Percentiles rank a stretch among this genome's conserved stretches.
These are phyloP conservation scores for Eucalyptus marginata DNA, from an alignment of 345 rosid species.

Conservation along the genomic window DNA sequence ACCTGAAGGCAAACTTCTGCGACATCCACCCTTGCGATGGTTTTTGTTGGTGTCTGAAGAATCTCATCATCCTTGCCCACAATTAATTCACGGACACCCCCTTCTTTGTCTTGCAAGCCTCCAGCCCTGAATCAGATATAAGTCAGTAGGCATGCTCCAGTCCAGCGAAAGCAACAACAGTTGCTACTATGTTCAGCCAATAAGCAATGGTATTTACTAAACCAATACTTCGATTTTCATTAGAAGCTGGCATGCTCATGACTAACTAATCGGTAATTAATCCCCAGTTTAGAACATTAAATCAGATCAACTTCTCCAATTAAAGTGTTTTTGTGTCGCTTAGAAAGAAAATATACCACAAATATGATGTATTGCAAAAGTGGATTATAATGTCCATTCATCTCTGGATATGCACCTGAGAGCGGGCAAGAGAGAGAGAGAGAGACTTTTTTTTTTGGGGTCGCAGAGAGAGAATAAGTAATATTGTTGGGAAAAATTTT, in stretches of 20 bases:
- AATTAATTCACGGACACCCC: conserved; percentile 70
- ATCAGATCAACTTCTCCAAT: not conserved
- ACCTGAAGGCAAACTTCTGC: conserved; percentile 92
- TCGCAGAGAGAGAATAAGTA: not conserved
- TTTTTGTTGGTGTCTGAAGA: conserved; percentile 74
- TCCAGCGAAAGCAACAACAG: not conserved
- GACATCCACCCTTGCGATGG: conserved; percentile 72
- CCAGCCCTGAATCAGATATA: conserved; percentile 61
- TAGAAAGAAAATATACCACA: not conserved
- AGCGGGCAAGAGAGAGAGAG: not conserved
- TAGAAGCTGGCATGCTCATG: not conserved
- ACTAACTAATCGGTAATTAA: not conserved
- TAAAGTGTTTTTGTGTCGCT: not conserved
- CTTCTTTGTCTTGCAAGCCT: conserved; percentile 86
- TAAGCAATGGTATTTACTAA: not conserved
- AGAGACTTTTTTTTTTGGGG: not conserved
- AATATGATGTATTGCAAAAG: not conserved
- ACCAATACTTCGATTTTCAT: not conserved
- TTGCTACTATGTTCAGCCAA: not conserved
- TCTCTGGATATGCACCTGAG: not conserved
- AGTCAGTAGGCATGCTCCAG: not conserved
- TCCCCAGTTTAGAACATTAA: not conserved
- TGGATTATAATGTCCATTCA: not conserved
- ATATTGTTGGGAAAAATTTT: not conserved
- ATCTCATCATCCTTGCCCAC: conserved; percentile 91